A percentile compares a stretch with the other conserved stretches of the same genome.
Evolutionary conservation across 257 asterid genomes (phyloP).

Genomic region (Apocynum venetum): DNA sequence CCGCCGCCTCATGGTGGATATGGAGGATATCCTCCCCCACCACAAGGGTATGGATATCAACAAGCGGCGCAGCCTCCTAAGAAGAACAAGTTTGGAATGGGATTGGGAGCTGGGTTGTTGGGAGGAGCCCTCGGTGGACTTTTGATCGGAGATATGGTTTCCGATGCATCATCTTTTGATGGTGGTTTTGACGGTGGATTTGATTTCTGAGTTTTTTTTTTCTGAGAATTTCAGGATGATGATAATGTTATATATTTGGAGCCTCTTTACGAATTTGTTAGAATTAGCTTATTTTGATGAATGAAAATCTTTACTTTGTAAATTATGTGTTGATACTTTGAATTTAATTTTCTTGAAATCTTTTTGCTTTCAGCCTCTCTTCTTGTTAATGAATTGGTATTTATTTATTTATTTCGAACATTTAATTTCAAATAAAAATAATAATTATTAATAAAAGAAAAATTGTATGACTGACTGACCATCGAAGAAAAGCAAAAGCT

Average conservation of each 20-base stretch:
- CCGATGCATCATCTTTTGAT: constrained; percentile 47
- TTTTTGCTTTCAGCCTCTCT: too few relatives aligned
- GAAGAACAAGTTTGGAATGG: constrained; percentile 56
- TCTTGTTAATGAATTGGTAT: too few relatives aligned
- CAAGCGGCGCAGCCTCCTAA: constrained; percentile 40
- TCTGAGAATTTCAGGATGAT: neutral
- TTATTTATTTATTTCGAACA: too few relatives aligned
- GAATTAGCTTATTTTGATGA: neutral
- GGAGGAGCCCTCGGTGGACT: constrained; percentile 84
- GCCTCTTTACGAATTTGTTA: neutral
- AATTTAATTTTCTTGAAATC: too few relatives aligned
- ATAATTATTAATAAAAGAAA: too few relatives aligned
- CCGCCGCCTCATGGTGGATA: constrained; percentile 32
- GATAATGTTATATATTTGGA: neutral
- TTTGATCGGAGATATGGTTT: constrained; percentile 60
- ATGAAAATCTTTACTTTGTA: neutral
- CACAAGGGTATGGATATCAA: constrained; percentile 56
- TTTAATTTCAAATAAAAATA: too few relatives aligned
- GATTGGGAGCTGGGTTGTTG: constrained; percentile 75
- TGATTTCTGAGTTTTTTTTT: constrained; percentile 35
- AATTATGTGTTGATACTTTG: neutral
- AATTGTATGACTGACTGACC: too few relatives aligned
- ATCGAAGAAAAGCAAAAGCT: too few relatives aligned
- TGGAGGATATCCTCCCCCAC: constrained; percentile 46
- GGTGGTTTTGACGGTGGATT: constrained; percentile 43